These are phyloP conservation scores for Talaromyces adpressus DNA, from an alignment of 495 filamentous ascomycete genomes.

Conservation along the genomic window DNA sequence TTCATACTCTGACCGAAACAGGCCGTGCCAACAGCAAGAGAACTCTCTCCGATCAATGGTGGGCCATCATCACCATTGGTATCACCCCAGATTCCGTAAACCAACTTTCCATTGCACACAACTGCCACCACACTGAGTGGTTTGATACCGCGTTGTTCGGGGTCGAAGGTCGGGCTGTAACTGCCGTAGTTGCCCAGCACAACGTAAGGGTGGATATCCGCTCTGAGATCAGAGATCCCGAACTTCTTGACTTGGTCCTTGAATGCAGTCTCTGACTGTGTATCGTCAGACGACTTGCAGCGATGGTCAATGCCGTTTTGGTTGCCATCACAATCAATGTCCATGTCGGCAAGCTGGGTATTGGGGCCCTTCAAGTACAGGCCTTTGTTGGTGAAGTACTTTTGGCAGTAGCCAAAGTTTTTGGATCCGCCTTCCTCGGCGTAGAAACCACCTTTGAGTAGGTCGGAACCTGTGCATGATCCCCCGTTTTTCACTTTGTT, in stretches of 20 bases:
- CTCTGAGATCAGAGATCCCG: slow-evolving; percentile 51
- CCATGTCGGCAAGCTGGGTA: slow-evolving; percentile 41
- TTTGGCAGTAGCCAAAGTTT: slow-evolving; percentile 21
- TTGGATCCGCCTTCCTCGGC: slow-evolving; percentile 14
- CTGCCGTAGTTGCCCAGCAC: slow-evolving; percentile 54
- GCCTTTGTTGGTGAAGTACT: slow-evolving; percentile 16
- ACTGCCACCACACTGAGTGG: slow-evolving; percentile 58
- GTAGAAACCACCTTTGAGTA: slow-evolving; percentile 19
- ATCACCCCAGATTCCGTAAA: slow-evolving; percentile 65
- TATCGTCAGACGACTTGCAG: slow-evolving; percentile 34
- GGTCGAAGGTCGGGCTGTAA: slow-evolving; percentile 36
- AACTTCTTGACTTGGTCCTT: slow-evolving; percentile 32
- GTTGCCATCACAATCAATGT: slow-evolving; percentile 63
- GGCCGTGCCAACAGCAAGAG: slow-evolving; percentile 44
- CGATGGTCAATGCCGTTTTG: slow-evolving; percentile 40
- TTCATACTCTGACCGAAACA: slow-evolving; percentile 38
- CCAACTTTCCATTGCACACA: slow-evolving; percentile 21
- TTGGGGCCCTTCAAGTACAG: slow-evolving; percentile 24
- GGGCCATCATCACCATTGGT: slow-evolving; percentile 41
- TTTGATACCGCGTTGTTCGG: slow-evolving; percentile 42
- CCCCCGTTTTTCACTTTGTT: slow-evolving; percentile 18
- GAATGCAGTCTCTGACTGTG: slow-evolving; percentile 49
- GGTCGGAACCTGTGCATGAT: not conserved
- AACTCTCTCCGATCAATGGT: slow-evolving; percentile 43
- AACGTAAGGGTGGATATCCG: slow-evolving; percentile 56